These are phyloP conservation scores for Rhodotorula diobovata DNA, from an alignment of 768 basidiomycete species.

Conservation along the genomic window DNA sequence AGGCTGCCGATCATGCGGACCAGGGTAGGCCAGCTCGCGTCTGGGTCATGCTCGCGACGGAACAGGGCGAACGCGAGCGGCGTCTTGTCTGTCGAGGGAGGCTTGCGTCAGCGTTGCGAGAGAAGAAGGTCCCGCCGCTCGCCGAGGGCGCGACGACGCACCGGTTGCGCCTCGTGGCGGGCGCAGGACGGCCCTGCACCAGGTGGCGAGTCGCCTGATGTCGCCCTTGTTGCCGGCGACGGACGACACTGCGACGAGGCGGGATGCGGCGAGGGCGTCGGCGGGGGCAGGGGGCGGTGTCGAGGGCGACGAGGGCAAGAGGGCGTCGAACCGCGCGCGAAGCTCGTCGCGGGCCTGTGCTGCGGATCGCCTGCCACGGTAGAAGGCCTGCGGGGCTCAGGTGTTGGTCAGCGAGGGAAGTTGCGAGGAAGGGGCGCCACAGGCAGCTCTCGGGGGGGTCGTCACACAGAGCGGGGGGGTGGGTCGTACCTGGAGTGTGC, in stretches of 20 bases:
- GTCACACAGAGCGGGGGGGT: not conserved
- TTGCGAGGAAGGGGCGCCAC: not conserved
- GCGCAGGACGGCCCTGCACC: slow-evolving; percentile 22
- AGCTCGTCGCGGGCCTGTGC: not conserved
- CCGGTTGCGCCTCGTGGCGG: not conserved
- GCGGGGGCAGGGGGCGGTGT: not conserved
- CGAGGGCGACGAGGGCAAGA: not conserved
- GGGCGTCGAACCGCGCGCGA: slow-evolving; percentile 10
- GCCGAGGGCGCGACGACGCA: not conserved
- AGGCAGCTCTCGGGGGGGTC: not conserved
- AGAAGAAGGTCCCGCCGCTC: not conserved
- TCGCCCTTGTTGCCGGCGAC: not conserved
- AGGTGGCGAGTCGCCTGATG: slow-evolving; percentile 14
- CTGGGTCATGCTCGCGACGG: not conserved
- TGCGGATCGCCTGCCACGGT: not conserved
- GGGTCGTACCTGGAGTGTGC: slow-evolving; percentile 26
- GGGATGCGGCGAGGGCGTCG: slow-evolving; percentile 5
- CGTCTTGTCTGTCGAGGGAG: not conserved
- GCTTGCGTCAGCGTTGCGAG: too few species aligned
- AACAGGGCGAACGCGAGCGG: slow-evolving; percentile 29
- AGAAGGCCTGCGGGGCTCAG: not conserved
- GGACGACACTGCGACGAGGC: slow-evolving; percentile 13
- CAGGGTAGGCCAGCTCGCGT: not conserved
- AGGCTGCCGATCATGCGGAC: slow-evolving; percentile 4
- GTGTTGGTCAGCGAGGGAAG: not conserved